Evolutionary conservation across 306 rosid genomes (phyloP).

Genomic region (Pterocarpus macrocarpus): DNA sequence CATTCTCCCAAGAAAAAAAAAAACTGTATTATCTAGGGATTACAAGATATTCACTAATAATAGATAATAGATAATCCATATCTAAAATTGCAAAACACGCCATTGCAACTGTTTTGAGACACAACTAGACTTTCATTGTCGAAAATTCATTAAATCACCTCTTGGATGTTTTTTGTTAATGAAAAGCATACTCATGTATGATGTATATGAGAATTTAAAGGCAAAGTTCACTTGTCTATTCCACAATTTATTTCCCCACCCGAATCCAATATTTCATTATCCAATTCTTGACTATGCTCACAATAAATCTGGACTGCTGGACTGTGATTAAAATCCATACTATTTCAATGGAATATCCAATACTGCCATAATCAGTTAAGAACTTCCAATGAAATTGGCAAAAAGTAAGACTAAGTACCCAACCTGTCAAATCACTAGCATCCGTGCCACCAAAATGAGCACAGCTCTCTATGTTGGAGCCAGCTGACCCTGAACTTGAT

Average conservation of each 20-base stretch:
- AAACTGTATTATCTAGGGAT: slow-evolving; percentile 11
- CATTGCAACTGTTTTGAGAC: slow-evolving; percentile 19
- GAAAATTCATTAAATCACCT: slow-evolving; percentile 15
- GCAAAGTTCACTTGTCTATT: slow-evolving; percentile 22
- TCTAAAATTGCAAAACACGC: slow-evolving; percentile 5
- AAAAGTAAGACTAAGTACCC: slow-evolving; percentile 32
- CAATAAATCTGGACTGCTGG: slow-evolving; percentile 38
- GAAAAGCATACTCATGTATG: neutral
- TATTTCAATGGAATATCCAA: slow-evolving; percentile 44
- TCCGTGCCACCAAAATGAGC: slow-evolving; percentile 87
- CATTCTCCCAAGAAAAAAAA: neutral
- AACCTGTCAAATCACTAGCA: slow-evolving; percentile 99
- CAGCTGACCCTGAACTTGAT: slow-evolving; percentile 96
- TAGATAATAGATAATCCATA: slow-evolving; percentile 6
- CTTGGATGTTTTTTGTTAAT: slow-evolving; percentile 22
- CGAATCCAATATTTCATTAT: slow-evolving; percentile 15
- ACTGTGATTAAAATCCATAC: slow-evolving; percentile 22
- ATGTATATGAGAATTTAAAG: slow-evolving; percentile 17
- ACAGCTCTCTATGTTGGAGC: slow-evolving; percentile 93
- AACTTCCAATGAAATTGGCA: slow-evolving; percentile 34
- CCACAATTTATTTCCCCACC: slow-evolving; percentile 6
- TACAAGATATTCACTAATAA: neutral
- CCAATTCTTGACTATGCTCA: slow-evolving; percentile 29
- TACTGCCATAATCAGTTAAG: slow-evolving; percentile 38
- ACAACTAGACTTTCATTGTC: slow-evolving; percentile 35